Evolutionary conservation across 805 yeast species (phyloP).

Genomic region (Yamadazyma phyllophila): DNA sequence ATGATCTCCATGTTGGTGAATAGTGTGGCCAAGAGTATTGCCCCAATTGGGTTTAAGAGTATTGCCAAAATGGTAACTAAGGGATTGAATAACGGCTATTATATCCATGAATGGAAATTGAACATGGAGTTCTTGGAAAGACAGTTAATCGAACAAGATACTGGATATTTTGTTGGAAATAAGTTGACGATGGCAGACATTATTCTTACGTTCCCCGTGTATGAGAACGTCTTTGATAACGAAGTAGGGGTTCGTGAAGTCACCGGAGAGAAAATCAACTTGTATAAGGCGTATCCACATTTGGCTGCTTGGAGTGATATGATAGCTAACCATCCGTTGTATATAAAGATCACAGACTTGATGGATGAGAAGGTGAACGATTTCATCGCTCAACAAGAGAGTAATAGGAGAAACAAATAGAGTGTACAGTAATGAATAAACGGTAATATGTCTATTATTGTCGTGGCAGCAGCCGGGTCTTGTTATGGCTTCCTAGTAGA

Average conservation of each 20-base stretch:
- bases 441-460: too few species aligned
- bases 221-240: constrained; percentile 36
- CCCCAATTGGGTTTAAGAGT: constrained; percentile 49
- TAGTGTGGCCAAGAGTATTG: constrained; percentile 38
- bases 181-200: constrained; percentile 39
- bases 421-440: neutral
- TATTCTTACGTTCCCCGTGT: constrained; percentile 35
- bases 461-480: too few species aligned
- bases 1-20: constrained; percentile 38
- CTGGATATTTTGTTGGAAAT: constrained; percentile 38
- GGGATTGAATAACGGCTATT: constrained; percentile 48
- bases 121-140: constrained; percentile 30
- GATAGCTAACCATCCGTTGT: constrained; percentile 31
- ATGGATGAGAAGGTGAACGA: constrained; percentile 27
- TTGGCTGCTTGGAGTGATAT: constrained; percentile 37
- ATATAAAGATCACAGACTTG: constrained; percentile 27
- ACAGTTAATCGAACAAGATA: constrained; percentile 22
- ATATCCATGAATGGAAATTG: constrained; percentile 44
- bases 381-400: constrained; percentile 7
- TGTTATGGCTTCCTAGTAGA: constrained; percentile 4
- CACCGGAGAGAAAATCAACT: constrained; percentile 31
- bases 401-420: neutral
- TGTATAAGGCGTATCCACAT: constrained; percentile 32
- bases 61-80: constrained; percentile 43
- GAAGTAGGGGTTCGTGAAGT: constrained; percentile 33